Conservation (phyloP, 257 asterid species). For the Capsicum rhomboideum region DNA sequence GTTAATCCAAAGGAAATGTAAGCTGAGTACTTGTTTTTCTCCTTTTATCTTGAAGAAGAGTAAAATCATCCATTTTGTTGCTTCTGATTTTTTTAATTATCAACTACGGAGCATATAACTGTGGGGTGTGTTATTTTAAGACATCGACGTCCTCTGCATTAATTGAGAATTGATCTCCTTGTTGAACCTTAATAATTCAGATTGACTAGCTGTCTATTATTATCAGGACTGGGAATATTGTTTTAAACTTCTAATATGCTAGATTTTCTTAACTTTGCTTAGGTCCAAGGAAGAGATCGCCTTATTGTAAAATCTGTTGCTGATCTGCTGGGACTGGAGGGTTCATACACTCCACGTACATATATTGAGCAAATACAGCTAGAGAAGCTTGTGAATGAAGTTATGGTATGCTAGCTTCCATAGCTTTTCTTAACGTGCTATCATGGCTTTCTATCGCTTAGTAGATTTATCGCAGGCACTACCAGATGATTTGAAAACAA, state of each 20-base stretch:
- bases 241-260: neutral
- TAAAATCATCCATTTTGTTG: neutral
- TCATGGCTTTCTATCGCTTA: constrained; percentile 16
- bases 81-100: neutral
- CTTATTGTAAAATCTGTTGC: constrained; percentile 52
- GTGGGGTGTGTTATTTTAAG: neutral
- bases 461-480: constrained; percentile 48
- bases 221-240: neutral
- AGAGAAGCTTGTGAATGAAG: constrained; percentile 89
- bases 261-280: constrained; percentile 1
- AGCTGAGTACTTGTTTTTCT: neutral
- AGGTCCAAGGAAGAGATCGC: constrained; percentile 98
- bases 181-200: neutral
- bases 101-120: neutral
- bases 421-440: neutral
- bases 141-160: neutral
- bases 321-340: constrained; percentile 80
- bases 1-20: neutral
- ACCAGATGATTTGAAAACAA: constrained; percentile 91
- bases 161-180: neutral
- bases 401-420: constrained; percentile 62
- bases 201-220: neutral
- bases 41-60: neutral
- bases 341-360: constrained; percentile 82
- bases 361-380: constrained; percentile 95